Percentiles rank a stretch among this genome's conserved stretches.
Evolutionary conservation across 2,329 filamentous ascomycete genomes (phyloP).

Genomic region (Ophiostoma tasmaniense): DNA sequence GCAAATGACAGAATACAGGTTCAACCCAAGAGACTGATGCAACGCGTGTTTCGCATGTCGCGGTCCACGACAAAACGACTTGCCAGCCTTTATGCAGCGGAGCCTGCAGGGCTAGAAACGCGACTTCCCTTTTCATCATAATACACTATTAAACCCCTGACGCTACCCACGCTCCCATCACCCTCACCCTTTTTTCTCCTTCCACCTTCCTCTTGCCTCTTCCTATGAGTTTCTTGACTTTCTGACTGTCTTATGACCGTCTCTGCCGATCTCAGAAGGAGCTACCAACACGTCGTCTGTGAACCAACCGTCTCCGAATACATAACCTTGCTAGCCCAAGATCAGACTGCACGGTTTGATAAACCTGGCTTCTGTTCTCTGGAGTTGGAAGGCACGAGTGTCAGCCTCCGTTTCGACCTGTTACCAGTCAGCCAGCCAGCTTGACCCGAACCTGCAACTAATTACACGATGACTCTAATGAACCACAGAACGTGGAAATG

Average conservation of each 20-base stretch:
- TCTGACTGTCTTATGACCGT: neutral
- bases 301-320: neutral
- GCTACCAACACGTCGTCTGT: neutral
- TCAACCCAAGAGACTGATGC: slow-evolving; percentile 14
- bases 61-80: slow-evolving; percentile 1
- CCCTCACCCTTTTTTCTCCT: slow-evolving; percentile 1
- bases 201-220: neutral
- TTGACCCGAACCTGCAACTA: neutral
- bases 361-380: neutral
- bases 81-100: slow-evolving; percentile 17
- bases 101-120: slow-evolving; percentile 9
- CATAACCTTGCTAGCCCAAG: no score
- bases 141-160: slow-evolving; percentile 12
- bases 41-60: slow-evolving; percentile 18
- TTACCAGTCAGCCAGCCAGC: no score
- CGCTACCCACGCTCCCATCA: neutral
- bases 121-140: slow-evolving; percentile 10
- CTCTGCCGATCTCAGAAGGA: neutral
- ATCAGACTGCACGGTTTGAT: neutral
- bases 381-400: no score
- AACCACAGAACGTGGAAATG: neutral
- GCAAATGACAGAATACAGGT: neutral
- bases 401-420: no score
- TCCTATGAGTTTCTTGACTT: neutral
- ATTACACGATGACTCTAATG: no score